These are phyloP conservation scores for Quercus parvula DNA, from an alignment of 306 rosid genomes.

Conservation along the genomic window DNA sequence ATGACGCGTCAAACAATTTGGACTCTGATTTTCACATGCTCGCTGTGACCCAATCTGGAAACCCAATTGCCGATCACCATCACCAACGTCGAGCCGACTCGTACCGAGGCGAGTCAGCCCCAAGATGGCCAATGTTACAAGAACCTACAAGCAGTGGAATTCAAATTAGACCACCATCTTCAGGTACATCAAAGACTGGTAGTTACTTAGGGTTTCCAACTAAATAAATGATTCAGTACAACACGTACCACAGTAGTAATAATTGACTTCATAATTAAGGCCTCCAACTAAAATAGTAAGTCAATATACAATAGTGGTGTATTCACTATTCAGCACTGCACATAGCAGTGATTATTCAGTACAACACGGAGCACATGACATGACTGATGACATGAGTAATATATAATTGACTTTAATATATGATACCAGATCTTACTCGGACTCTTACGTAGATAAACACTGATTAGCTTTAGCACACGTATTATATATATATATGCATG, in stretches of 20 bases:
- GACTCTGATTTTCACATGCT: constrained; percentile 68
- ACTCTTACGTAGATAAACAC: too few species aligned
- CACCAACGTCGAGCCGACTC: constrained; percentile 31
- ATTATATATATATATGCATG: too few species aligned
- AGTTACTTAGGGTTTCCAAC: neutral
- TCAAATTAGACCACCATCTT: constrained; percentile 38
- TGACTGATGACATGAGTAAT: too few species aligned
- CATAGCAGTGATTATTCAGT: too few species aligned
- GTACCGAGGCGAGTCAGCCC: constrained; percentile 31
- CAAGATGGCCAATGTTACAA: constrained; percentile 40
- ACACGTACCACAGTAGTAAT: neutral
- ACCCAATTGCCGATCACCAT: neutral
- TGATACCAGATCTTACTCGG: too few species aligned
- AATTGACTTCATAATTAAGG: neutral
- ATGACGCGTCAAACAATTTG: constrained; percentile 67
- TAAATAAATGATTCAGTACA: neutral
- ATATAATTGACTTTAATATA: too few species aligned
- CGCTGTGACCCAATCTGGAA: constrained; percentile 38
- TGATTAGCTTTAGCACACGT: too few species aligned
- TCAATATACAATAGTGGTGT: too few species aligned
- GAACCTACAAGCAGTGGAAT: constrained; percentile 3
- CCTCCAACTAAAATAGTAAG: too few species aligned
- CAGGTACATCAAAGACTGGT: constrained; percentile 33
- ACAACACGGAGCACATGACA: too few species aligned
- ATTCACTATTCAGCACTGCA: too few species aligned